Base-by-base conservation (phyloP, 305 asterid genomes). In the Fraxinus greggii region DNA sequence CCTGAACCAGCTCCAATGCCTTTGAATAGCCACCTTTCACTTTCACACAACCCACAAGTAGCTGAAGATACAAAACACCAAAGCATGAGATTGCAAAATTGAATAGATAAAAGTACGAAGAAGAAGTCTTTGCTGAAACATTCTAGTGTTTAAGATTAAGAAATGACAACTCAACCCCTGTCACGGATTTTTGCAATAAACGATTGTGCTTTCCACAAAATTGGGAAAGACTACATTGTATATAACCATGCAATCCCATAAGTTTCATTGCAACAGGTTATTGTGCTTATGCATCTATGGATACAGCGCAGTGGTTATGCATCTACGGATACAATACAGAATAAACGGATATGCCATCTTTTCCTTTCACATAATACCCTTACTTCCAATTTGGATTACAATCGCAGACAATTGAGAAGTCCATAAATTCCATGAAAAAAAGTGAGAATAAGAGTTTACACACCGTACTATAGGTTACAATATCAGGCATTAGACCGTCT, bases 391-490 rank as follows among this genome's bases (percentile, higher is more conserved):
- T 70, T 13, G 24, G 75, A 29, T 4, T 24, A 70, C 23, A 70
- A 70, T 5, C 7, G 38, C 10, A 0, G 12, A 69, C 35, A 65
- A 29, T 69, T 29, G 75, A 29, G 2, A 69, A 10, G 36, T 33
- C 10, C 9, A 17, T 63, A 24, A 63, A 63, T 63, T 23, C 72
- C 33, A 24, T 63, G 33, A 63, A 12, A 70, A 70, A 29, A 72
- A 45, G 54, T 78, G 81, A 82, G 82, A 82, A 79, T 54, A 26
- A 31, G 85, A 85, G 80, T 29, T 85, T 83, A 81, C 93, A 79
- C 91, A 95, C 99, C 92, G 97, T 92, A 78, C 97, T 92, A 86
- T 94, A 95, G 31, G 99, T 95, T 65, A 95, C 91, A 77, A 89
- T 90, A 88, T 95, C 99, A 83, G 99, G 99, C 69, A 87, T 88